A percentile compares a stretch with the other conserved stretches of the same genome.
phyloP scores from a whole-genome alignment of 176 grass and related monocot species.

The Aegilops sharonensis region DNA sequence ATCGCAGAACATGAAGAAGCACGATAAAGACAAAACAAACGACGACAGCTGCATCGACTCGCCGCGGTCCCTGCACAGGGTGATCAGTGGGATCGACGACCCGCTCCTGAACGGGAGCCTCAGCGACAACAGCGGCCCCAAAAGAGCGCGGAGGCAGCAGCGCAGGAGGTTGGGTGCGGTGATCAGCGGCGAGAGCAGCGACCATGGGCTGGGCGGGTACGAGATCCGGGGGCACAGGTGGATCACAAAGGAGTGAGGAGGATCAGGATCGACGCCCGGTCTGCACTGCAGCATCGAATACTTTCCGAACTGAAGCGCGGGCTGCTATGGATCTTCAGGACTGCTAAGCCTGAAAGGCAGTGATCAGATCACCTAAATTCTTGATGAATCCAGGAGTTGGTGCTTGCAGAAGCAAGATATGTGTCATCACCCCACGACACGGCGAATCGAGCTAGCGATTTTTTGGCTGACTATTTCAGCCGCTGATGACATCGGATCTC shows the following conservation, averaged over 20 bases:
- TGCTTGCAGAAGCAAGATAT: not conserved
- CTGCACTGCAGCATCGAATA: not conserved
- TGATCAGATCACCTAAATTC: not conserved
- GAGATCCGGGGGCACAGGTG: constrained; percentile 66
- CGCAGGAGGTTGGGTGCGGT: constrained; percentile 50
- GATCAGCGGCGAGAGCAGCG: constrained; percentile 69
- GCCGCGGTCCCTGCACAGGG: constrained; percentile 40
- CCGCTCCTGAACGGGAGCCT: constrained; percentile 75
- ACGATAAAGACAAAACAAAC: constrained; percentile 55
- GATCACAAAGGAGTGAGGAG: constrained; percentile 65
- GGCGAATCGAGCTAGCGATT: not conserved
- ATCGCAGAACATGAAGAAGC: constrained; percentile 86
- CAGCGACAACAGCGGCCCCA: constrained; percentile 62
- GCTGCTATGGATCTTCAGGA: not conserved
- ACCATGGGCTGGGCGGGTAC: constrained; percentile 53
- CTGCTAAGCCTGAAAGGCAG: not conserved
- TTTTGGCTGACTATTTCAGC: constrained; percentile 21
- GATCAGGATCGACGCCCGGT: not conserved
- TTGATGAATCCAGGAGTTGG: not conserved
- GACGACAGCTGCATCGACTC: constrained; percentile 76
- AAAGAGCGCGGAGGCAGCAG: constrained; percentile 51
- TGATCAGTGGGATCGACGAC: constrained; percentile 82
- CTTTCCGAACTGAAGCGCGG: not conserved
- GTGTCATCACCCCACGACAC: not conserved
- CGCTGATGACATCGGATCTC: not conserved